Percentiles rank a stretch among this genome's conserved stretches.
phyloP scores from a whole-genome alignment of 306 rosid genomes.

The Pterocarpus macrocarpus region DNA sequence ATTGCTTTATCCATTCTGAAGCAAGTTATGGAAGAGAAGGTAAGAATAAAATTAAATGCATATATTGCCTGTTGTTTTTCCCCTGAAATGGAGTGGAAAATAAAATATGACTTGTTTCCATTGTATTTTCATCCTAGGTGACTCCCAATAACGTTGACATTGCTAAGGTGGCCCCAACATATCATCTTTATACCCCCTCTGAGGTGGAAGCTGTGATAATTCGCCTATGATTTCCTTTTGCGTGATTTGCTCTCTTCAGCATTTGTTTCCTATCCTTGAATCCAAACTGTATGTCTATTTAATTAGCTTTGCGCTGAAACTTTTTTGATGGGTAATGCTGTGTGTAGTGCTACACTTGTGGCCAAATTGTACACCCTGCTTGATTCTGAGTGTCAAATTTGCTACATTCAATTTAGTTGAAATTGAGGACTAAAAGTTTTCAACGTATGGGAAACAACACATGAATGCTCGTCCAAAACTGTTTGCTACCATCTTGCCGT shows the following conservation, averaged over 20 bases:
- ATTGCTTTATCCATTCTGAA: slow-evolving; percentile 96
- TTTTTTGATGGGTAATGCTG: slow-evolving; percentile 21
- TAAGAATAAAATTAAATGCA: slow-evolving; percentile 40
- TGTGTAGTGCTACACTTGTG: neutral
- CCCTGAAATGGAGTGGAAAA: slow-evolving; percentile 2
- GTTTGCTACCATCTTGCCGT: neutral
- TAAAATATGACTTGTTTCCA: neutral
- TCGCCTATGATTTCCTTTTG: slow-evolving; percentile 68
- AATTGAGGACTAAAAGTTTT: slow-evolving; percentile 34
- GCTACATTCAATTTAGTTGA: slow-evolving; percentile 40
- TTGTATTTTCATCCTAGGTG: slow-evolving; percentile 59
- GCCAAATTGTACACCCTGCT: slow-evolving; percentile 24
- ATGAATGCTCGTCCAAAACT: neutral
- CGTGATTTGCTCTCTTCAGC: slow-evolving; percentile 19
- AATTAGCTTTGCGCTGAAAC: neutral
- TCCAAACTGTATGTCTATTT: slow-evolving; percentile 13
- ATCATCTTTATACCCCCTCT: slow-evolving; percentile 86
- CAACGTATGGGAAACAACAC: neutral
- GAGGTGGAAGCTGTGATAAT: slow-evolving; percentile 94
- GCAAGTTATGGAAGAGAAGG: slow-evolving; percentile 99
- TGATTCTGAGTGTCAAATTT: slow-evolving; percentile 23
- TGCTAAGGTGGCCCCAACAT: slow-evolving; percentile 87
- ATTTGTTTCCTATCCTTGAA: slow-evolving; percentile 16
- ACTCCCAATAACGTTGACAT: slow-evolving; percentile 98
- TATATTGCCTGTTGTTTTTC: neutral